Evolutionary conservation across 805 yeast species (phyloP).

Genomic region (Candida sakaeoensis): DNA sequence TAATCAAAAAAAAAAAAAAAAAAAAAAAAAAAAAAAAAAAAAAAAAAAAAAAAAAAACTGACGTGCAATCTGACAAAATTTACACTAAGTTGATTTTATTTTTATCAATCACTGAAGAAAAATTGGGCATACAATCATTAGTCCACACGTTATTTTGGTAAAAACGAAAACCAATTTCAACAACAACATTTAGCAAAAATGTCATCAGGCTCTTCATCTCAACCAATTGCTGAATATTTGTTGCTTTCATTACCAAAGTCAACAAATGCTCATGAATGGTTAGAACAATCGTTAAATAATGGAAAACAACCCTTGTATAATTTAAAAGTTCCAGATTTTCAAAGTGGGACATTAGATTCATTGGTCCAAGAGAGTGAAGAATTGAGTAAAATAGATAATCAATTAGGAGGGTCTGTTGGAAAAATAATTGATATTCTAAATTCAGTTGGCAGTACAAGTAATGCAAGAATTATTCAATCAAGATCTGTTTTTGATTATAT

Average conservation of each 20-base stretch:
- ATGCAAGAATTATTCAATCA: constrained; percentile 37
- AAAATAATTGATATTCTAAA: constrained; percentile 76
- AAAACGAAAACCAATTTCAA: too few species aligned
- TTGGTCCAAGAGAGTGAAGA: constrained; percentile 90
- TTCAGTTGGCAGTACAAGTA: constrained; percentile 26
- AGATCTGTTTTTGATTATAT: constrained; percentile 58
- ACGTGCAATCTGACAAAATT: constrained; percentile 5
- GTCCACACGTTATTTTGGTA: too few species aligned
- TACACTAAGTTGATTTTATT: not conserved
- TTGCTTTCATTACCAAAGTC: constrained; percentile 60
- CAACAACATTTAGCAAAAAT: too few species aligned
- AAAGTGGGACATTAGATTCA: constrained; percentile 91
- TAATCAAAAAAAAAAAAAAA: too few species aligned
- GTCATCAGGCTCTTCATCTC: constrained; percentile 19
- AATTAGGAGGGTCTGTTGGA: constrained; percentile 60
- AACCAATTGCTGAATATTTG: constrained; percentile 40
- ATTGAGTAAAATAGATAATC: constrained; percentile 75
- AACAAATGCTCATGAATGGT: constrained; percentile 46
- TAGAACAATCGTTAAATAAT: constrained; percentile 50
- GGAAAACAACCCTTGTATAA: constrained; percentile 57
- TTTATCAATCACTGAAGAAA: not conserved
- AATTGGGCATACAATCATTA: not conserved
- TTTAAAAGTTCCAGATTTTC: constrained; percentile 75
- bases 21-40: too few species aligned
- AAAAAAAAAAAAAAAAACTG: too few species aligned